A percentile compares a stretch with the other conserved stretches of the same genome.
Evolutionary conservation across 768 basidiomycete genomes (phyloP).

Genomic region (Lactarius psammicola): DNA sequence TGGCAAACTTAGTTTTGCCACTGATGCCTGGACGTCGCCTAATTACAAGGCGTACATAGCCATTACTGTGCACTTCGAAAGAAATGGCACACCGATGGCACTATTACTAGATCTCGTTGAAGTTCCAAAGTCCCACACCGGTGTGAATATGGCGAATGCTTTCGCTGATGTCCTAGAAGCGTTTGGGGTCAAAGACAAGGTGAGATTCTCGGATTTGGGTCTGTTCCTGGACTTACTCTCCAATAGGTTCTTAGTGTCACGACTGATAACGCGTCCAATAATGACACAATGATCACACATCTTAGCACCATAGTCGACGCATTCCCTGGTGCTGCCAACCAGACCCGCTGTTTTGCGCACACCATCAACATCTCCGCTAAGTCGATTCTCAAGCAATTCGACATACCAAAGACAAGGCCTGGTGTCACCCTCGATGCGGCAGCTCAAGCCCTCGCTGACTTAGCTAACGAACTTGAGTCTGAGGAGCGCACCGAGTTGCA

Average conservation of each 20-base stretch:
- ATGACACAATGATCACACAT: not conserved
- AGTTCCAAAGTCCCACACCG: not conserved
- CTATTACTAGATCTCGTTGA: not conserved
- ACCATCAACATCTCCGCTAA: not conserved
- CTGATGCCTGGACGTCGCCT: not conserved
- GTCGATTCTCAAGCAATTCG: not conserved
- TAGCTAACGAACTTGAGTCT: too few species aligned
- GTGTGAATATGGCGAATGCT: not conserved
- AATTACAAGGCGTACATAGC: too few species aligned
- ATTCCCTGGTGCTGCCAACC: not conserved
- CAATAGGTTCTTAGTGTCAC: too few species aligned
- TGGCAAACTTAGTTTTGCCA: not conserved
- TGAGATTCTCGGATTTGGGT: too few species aligned
- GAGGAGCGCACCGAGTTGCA: too few species aligned
- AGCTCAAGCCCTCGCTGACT: too few species aligned
- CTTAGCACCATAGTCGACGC: not conserved
- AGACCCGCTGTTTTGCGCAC: not conserved
- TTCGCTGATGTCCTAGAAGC: not conserved
- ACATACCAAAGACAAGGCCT: not conserved
- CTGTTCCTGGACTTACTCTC: too few species aligned
- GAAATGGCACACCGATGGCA: not conserved
- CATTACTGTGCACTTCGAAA: not conserved
- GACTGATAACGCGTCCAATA: constrained; percentile 18
- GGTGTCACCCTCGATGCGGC: too few species aligned
- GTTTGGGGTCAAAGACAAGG: not conserved